These are phyloP conservation scores for Pseudocercospora musae DNA, from an alignment of 2,329 filamentous ascomycete species.

Conservation along the genomic window DNA sequence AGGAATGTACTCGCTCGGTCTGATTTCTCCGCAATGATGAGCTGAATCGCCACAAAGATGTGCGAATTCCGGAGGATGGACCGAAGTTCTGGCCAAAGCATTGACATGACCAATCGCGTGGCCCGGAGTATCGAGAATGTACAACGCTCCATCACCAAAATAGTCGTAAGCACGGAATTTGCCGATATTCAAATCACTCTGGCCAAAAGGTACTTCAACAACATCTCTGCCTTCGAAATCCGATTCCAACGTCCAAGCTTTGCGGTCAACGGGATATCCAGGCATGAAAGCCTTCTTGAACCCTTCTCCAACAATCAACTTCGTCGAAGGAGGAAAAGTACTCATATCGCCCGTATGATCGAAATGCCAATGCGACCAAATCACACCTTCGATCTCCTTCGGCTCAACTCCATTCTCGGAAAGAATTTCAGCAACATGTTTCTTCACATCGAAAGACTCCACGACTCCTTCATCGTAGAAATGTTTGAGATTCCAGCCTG, in stretches of 20 bases:
- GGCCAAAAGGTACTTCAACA: constrained; percentile 29
- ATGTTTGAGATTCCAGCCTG: constrained; percentile 15
- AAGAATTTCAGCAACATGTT: constrained; percentile 41
- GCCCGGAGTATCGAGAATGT: constrained; percentile 50
- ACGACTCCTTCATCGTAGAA: constrained; percentile 28
- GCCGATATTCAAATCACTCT: constrained; percentile 36
- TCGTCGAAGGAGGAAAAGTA: constrained; percentile 39
- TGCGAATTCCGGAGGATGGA: constrained; percentile 38
- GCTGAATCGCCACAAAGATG: constrained; percentile 39
- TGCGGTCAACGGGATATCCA: constrained; percentile 40
- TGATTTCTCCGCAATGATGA: constrained; percentile 24
- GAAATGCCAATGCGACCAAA: constrained; percentile 29
- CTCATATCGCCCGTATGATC: constrained; percentile 44
- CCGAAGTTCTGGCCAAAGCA: constrained; percentile 44
- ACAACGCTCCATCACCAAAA: constrained; percentile 53
- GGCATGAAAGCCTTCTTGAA: constrained; percentile 40
- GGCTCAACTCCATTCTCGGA: constrained; percentile 29
- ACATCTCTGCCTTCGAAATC: constrained; percentile 37
- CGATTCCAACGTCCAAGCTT: constrained; percentile 36
- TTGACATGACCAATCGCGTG: constrained; percentile 48
- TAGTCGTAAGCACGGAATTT: constrained; percentile 47
- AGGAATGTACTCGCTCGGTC: constrained; percentile 39
- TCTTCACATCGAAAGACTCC: constrained; percentile 35
- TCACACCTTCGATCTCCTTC: constrained; percentile 33
- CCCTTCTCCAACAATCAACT: constrained; percentile 43